Percentiles rank a stretch among this genome's conserved stretches.
Conservation (phyloP, 257 asterid genomes). For the Petunia axillaris region DNA sequence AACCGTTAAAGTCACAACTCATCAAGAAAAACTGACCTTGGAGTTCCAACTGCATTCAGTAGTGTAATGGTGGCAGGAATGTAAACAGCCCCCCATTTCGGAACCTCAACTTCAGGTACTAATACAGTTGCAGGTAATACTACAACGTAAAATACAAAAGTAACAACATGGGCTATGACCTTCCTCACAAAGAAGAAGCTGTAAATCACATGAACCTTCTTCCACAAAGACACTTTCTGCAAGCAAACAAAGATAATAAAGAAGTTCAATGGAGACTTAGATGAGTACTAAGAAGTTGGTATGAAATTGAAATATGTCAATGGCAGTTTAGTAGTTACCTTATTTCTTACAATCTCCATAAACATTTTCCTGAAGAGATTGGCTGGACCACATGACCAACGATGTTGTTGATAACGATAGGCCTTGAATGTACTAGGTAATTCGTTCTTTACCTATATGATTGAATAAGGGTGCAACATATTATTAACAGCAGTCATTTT, state of each 20-base stretch:
- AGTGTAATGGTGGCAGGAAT: slow-evolving; percentile 79
- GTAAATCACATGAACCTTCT: slow-evolving; percentile 84
- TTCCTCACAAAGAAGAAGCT: slow-evolving; percentile 93
- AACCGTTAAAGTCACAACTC: neutral
- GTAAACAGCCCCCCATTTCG: slow-evolving; percentile 92
- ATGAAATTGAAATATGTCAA: neutral
- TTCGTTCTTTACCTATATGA: slow-evolving; percentile 80
- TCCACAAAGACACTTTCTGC: slow-evolving; percentile 90
- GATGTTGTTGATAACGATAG: slow-evolving; percentile 87
- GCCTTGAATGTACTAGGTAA: slow-evolving; percentile 97
- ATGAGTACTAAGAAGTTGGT: neutral
- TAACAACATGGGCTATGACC: slow-evolving; percentile 85
- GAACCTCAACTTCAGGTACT: slow-evolving; percentile 85
- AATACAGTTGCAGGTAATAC: slow-evolving; percentile 84
- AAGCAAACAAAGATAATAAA: neutral
- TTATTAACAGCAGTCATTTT: neutral
- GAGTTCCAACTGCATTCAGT: slow-evolving; percentile 87
- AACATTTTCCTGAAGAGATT: slow-evolving; percentile 87
- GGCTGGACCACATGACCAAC: slow-evolving; percentile 99
- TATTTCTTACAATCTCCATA: slow-evolving; percentile 69
- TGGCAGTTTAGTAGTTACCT: slow-evolving; percentile 45
- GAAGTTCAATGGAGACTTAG: neutral
- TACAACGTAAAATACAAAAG: slow-evolving; percentile 75
- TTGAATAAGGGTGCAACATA: neutral
- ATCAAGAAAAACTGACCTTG: slow-evolving; percentile 53